Evolutionary conservation across 2,329 filamentous ascomycete species (phyloP).

Genomic region (Stagonosporopsis chrysanthemi): DNA sequence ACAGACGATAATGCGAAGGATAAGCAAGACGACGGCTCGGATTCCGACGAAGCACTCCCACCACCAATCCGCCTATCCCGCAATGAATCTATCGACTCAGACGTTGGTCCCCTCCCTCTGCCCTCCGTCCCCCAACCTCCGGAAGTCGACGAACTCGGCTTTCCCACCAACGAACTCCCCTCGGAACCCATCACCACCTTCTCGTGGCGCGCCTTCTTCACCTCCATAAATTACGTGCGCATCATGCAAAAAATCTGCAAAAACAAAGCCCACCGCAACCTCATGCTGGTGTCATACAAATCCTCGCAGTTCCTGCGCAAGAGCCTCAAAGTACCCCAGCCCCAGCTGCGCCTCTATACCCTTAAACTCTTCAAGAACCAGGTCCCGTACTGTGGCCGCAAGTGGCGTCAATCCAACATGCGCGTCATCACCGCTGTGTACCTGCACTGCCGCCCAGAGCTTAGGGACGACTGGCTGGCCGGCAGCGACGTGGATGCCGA

Average conservation of each 20-base stretch:
- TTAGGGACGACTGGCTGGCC: slow-evolving; percentile 93
- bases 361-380: slow-evolving; percentile 99
- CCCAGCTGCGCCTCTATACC: slow-evolving; percentile 87
- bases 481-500: slow-evolving; percentile 92
- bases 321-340: slow-evolving; percentile 87
- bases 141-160: slow-evolving; percentile 86
- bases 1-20: slow-evolving; percentile 25
- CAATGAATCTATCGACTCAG: slow-evolving; percentile 40
- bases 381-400: slow-evolving; percentile 95
- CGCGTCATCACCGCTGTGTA: slow-evolving; percentile 97
- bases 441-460: slow-evolving; percentile 87
- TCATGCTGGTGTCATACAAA: slow-evolving; percentile 95
- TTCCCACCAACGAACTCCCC: slow-evolving; percentile 75
- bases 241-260: slow-evolving; percentile 98
- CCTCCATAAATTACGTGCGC: slow-evolving; percentile 91
- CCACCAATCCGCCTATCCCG: slow-evolving; percentile 75
- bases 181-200: slow-evolving; percentile 83
- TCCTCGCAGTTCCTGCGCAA: slow-evolving; percentile 91
- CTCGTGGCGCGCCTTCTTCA: slow-evolving; percentile 94
- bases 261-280: slow-evolving; percentile 90
- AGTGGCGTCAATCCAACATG: slow-evolving; percentile 99
- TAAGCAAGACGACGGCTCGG: slow-evolving; percentile 38
- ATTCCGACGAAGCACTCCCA: slow-evolving; percentile 74
- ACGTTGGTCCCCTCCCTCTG: slow-evolving; percentile 34
- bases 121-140: slow-evolving; percentile 47